Evolutionary conservation across 371 early-diverging fungal genomes (phyloP), one percentile per base, ranked within the genome.

Genomic region (Syncephalastrum monosporum): DNA sequence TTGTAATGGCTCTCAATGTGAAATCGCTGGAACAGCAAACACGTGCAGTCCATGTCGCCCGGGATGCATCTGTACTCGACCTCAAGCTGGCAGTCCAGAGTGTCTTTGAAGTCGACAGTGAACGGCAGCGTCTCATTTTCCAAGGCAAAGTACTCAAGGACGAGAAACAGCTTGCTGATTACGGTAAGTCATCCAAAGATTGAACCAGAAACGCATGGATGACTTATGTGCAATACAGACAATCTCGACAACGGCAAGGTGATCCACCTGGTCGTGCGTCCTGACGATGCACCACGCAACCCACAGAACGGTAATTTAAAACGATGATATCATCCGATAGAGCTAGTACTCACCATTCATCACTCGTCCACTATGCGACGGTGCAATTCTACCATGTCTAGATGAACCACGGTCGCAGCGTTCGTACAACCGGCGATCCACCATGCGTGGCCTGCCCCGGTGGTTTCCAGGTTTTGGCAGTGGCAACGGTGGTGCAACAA

Each of bases 241-340:
- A 82, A 81, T 54, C 69, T 84, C 42, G 77, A 81, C 52, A 73
- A 81, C 56, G 84, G 84, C 38, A 80, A 82, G 52, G 82, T 82
- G 13, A 64, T 84, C 46, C 84, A 84, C 60, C 72, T 84, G 42
- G 84, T 84, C n/a, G 74, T 82, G 19, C 65, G 84, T 41, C 82
- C 84, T 23, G 59, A 63, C 3, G 82, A 79, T 64, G 81, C 76
- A 12, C 84, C 82, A 17, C 63, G 64, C 14, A 84, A 80, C 57
- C 77, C 69, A 24, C 43, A 62, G 14, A 81, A 81, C 67, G 82
- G 84, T 84, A 77, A 60, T 29, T 52, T 24, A 41, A 33, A 33
- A 33, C 38, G 38, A 33, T 27, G 27, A 33, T 33, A 48, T 46
- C 41, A 43, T 24, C 42, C 38, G 21, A 41, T 42, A 51, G 55